Evolutionary conservation across 768 basidiomycete species (phyloP), one percentile per base, ranked within the genome.

Genomic region (Amanita pallidorosea): DNA sequence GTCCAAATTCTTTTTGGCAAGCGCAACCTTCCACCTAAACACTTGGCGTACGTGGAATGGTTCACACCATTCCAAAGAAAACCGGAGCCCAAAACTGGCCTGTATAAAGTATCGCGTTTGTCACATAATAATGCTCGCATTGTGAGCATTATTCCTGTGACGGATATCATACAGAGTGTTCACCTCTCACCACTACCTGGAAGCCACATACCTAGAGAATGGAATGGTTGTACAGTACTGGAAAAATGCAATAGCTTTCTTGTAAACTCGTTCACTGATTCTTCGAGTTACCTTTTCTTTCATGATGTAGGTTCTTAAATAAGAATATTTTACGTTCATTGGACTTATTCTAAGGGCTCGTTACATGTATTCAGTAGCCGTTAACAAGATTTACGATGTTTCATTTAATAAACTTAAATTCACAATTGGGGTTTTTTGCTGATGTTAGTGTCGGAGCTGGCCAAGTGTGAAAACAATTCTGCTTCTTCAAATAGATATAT

Each of bases 61-160:
- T 23, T 23, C 48, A 54, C 57, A 8, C 37, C 53, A 4, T 63
- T 63, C 46, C 29, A 49, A 25, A 8, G 18, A 22, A n/a, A 18
- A 8, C 53, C 57, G 2, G 58, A 61, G 5, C 43, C 49, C 15
- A 18, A 56, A 22, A 52, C 56, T 25, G 25, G 25, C 29, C 35
- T 61, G 42, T 61, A 63, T 40, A 58, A 54, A 37, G 20, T 58
- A 7, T 35, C 6, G 5, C 23, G 23, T 5, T 12, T 52, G 51
- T 5, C 7, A 25, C 11, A 29, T 4, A 25, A 57, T 49, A 55
- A 55, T 15, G 23, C 53, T 12, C 52, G 37, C 5, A 22, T 57
- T 13, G 58, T 52, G 7, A 58, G 57, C 22, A 57, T 69, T n/a
- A 54, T 67, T 27, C 63, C 66, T 2, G 38, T 66, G 9, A 49